A percentile compares a stretch with the other conserved stretches of the same genome.
Evolutionary conservation across 192 early-diverging fungal genomes (phyloP).

Genomic region (Piromyces sp.): DNA sequence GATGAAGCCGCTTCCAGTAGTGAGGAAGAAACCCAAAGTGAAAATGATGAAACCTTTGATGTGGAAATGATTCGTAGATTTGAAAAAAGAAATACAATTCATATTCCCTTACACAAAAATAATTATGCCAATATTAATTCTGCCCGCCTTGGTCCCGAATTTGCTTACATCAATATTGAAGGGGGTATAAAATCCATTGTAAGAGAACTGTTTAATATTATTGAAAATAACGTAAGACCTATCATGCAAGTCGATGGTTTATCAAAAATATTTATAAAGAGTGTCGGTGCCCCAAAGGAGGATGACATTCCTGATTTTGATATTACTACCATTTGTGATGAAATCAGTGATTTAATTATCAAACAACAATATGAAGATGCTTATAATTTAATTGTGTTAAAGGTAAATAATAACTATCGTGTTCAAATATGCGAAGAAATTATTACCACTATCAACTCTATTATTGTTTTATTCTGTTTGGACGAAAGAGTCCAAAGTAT

Average conservation of each 20-base stretch:
- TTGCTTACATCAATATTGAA: not conserved
- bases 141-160: not conserved
- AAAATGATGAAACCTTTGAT: not conserved
- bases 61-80: not conserved
- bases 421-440: not conserved
- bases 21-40: not conserved
- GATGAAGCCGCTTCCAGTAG: not conserved
- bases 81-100: not conserved
- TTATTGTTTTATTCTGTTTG: not conserved
- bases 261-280: not conserved
- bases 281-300: not conserved
- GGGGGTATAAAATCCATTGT: not conserved
- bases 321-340: not conserved
- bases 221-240: not conserved
- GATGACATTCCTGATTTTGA: not conserved
- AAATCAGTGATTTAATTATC: not conserved
- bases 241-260: not conserved
- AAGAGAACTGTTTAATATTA: not conserved
- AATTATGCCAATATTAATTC: not conserved
- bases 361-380: not conserved
- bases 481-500: not conserved
- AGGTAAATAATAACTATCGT: not conserved
- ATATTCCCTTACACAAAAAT: not conserved
- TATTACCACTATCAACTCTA: not conserved
- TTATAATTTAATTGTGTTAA: not conserved